phyloP scores from a whole-genome alignment of 768 basidiomycete genomes.

The Tephrocybe rancida region DNA sequence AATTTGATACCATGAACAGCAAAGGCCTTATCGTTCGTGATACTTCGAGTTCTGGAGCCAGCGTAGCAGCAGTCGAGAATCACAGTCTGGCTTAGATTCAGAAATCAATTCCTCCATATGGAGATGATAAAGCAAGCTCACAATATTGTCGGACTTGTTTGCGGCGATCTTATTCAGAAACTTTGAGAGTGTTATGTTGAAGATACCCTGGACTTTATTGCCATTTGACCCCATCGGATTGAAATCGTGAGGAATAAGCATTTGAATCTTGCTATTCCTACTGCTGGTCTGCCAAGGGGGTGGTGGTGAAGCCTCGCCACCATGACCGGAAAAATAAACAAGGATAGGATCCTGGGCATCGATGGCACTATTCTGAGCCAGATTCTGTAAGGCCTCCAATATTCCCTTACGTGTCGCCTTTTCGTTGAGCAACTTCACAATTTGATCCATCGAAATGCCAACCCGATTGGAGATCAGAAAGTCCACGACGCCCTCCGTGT shows the following conservation, averaged over 20 bases:
- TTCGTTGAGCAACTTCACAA: neutral
- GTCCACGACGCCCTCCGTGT: conserved; percentile 4
- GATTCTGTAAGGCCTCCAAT: neutral
- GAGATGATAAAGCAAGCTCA: neutral
- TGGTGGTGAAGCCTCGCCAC: neutral
- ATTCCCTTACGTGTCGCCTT: neutral
- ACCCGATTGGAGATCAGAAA: neutral
- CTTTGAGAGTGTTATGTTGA: neutral
- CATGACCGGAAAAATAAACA: conserved; percentile 8
- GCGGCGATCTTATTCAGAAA: neutral
- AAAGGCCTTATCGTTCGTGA: neutral
- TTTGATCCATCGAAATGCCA: neutral
- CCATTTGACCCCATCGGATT: neutral
- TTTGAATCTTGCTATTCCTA: neutral
- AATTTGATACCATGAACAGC: no score
- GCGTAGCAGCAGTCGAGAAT: conserved; percentile 9
- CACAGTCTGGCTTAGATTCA: neutral
- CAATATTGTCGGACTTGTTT: conserved; percentile 8
- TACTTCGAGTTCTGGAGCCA: neutral
- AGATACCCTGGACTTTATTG: neutral
- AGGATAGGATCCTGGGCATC: conserved; percentile 1
- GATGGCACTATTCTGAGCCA: neutral
- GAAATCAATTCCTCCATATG: no score
- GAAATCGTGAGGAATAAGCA: conserved; percentile 3
- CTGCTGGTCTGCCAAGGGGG: neutral